Evolutionary conservation across 805 yeast genomes (phyloP).

Genomic region (Starmerella vitae): DNA sequence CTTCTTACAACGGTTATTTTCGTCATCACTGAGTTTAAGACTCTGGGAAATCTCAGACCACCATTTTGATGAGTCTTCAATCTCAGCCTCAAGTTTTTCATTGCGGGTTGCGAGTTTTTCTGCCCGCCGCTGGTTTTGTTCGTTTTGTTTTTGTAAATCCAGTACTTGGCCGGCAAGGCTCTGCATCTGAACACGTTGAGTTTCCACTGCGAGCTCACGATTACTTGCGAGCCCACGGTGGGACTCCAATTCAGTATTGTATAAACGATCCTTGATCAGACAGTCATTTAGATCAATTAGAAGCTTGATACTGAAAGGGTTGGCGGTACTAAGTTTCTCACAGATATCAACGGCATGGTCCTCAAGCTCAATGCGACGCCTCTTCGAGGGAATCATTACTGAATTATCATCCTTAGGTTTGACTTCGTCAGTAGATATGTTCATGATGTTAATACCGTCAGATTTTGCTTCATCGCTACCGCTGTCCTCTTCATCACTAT

Average conservation of each 20-base stretch:
- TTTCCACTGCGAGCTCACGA: constrained; percentile 34
- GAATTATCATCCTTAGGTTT: constrained; percentile 4
- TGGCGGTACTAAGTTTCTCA: constrained; percentile 2
- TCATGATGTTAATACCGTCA: background rate
- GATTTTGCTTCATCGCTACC: background rate
- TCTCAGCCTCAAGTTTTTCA: constrained; percentile 21
- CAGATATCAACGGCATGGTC: constrained; percentile 1
- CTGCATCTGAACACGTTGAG: constrained; percentile 33
- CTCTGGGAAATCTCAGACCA: constrained; percentile 25
- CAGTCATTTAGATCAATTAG: constrained; percentile 22
- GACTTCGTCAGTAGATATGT: background rate
- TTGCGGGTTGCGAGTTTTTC: constrained; percentile 20
- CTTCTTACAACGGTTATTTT: constrained; percentile 27
- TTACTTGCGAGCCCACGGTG: constrained; percentile 31
- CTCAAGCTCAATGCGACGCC: constrained; percentile 12
- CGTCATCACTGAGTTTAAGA: constrained; percentile 33
- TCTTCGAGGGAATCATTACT: constrained; percentile 5
- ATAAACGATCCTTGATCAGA: constrained; percentile 32
- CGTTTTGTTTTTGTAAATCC: constrained; percentile 23
- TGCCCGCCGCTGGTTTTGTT: constrained; percentile 20
- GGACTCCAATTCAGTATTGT: constrained; percentile 34
- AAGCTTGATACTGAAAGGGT: constrained; percentile 7
- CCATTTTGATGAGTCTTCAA: constrained; percentile 2
- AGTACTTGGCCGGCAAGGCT: constrained; percentile 37
- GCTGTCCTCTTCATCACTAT: constrained; percentile 15